Evolutionary conservation across 2,329 filamentous ascomycete species (phyloP), one percentile per base, ranked within the genome.

Genomic region (Beauveria medogensis): DNA sequence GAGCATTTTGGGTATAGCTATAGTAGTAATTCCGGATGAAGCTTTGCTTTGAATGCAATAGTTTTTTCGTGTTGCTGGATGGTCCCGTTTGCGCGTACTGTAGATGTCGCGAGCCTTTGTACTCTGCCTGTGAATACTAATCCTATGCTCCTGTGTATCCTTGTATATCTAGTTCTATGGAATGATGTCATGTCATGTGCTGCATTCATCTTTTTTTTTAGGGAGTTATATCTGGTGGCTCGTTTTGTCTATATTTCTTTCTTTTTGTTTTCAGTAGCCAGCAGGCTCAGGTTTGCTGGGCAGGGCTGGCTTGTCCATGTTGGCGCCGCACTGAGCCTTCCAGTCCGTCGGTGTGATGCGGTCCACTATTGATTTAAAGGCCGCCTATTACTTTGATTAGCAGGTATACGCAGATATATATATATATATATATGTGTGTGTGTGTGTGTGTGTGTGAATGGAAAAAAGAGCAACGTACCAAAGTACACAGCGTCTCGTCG

Each of bases 321-420:
- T 80, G 51, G 70, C 65, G n/a, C 74, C 75, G 66, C 82, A 85
- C 63, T 83, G 74, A 24, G 75, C 69, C 65, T 76, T 82, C 93
- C 92, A 97, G 71, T 92, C 82, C 62, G 78, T 77, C 0, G 94
- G 94, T 1, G 91, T 94, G 70, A 90, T 95, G 69, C 91, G 91
- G 75, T 97, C 93, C 2, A 94, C 91, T 60, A 97, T 90, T 56
- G 84, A 79, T 74, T 97, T 97, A 80, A 99, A 99, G 0, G 93
- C 91, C 61, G 89, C 85, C 86, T 90, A 63, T 58, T 18, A 22
- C 40, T 30, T 50, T 54, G 14, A 53, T 59, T 63, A 57, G 63
- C 55, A 56, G 10, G 3, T 5, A 26, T 5, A 51, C 14, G 1
- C 3, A 14, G 34, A 37, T 12, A 34, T 5, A 14, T 34, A 34